Evolutionary conservation across 495 filamentous ascomycete species (phyloP).

Genomic region (Cairneyella variabilis): DNA sequence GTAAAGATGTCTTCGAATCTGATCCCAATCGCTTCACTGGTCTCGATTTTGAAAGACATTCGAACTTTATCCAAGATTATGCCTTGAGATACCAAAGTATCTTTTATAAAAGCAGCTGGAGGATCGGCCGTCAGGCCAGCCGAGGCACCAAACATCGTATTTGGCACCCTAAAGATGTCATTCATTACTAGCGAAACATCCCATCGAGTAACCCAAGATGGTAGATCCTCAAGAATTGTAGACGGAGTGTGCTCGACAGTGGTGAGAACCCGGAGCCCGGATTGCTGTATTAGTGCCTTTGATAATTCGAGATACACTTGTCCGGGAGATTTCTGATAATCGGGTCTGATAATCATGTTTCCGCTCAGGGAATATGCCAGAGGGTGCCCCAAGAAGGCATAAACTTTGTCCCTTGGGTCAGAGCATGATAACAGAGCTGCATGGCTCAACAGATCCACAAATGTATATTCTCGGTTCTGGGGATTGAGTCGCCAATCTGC

Average conservation of each 20-base stretch:
- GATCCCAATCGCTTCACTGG: neutral
- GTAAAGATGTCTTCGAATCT: slow-evolving; percentile 3
- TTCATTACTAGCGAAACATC: slow-evolving; percentile 4
- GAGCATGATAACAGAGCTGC: slow-evolving; percentile 5
- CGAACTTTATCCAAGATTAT: slow-evolving; percentile 1
- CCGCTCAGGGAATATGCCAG: neutral
- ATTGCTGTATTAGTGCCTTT: slow-evolving; percentile 7
- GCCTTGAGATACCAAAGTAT: slow-evolving; percentile 3
- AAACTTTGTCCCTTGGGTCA: slow-evolving; percentile 24
- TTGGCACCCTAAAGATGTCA: slow-evolving; percentile 4
- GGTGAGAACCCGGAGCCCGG: slow-evolving; percentile 18
- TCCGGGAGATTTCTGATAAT: slow-evolving; percentile 11
- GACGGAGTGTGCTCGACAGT: neutral
- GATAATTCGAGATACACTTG: slow-evolving; percentile 19
- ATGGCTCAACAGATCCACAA: slow-evolving; percentile 8
- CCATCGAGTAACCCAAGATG: slow-evolving; percentile 28
- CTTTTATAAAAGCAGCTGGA: neutral
- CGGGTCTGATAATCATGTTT: slow-evolving; percentile 4
- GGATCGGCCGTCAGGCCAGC: neutral
- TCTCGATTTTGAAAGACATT: neutral
- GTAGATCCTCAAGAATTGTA: slow-evolving; percentile 6
- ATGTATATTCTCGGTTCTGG: neutral
- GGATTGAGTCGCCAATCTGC: slow-evolving; percentile 1
- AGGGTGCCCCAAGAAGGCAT: slow-evolving; percentile 22
- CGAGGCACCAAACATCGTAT: neutral